Evolutionary conservation across 2,329 filamentous ascomycete species (phyloP), one percentile per base, ranked within the genome.

Genomic region (Lasiodiplodia sp.): DNA sequence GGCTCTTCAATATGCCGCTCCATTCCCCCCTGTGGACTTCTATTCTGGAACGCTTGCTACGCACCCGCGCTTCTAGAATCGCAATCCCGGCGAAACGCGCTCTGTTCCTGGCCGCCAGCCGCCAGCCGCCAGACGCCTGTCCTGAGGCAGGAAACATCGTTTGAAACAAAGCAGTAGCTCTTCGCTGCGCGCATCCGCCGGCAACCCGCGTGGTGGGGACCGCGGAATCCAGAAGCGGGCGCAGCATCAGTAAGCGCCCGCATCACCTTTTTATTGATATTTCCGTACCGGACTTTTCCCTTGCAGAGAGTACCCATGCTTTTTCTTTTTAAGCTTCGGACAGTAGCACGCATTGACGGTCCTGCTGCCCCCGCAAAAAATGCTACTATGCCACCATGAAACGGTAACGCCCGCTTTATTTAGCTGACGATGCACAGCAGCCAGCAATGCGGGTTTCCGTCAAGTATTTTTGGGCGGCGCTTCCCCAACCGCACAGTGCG

Each of bases 191-290:
- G 44, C 44, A 21, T 21, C 44, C 44, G 44, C 40, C 16, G 2
- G 6, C 6, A 28, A 28, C 40, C 16, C 16, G 38, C 10, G n/a
- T 25, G 18, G 25, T n/a, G 25, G 58, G 11, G 6, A 63, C 49
- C 23, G 40, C 58, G 34, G 40, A 63, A 63, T 51, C 3, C 40
- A 49, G 58, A n/a, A 49, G 40, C 23, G 25, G 16, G 40, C n/a
- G 58, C 58, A 51, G 40, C 58, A 51, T 63, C 38, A 63, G 40
- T 63, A 63, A 63, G 58, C 58, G 58, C 58, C 58, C 40, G 25
- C 58, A n/a, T n/a, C 23, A 63, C 58, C 37, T n/a, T 21, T 44
- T 38, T 8, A 10, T 14, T 18, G 23, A 25, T 21, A n/a, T 14
- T 10, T 34, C 31, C 31, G 8, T 34, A 34, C 52, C 12, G n/a